Evolutionary conservation across 2,329 filamentous ascomycete genomes (phyloP).

Genomic region (Verticillium isaacii): DNA sequence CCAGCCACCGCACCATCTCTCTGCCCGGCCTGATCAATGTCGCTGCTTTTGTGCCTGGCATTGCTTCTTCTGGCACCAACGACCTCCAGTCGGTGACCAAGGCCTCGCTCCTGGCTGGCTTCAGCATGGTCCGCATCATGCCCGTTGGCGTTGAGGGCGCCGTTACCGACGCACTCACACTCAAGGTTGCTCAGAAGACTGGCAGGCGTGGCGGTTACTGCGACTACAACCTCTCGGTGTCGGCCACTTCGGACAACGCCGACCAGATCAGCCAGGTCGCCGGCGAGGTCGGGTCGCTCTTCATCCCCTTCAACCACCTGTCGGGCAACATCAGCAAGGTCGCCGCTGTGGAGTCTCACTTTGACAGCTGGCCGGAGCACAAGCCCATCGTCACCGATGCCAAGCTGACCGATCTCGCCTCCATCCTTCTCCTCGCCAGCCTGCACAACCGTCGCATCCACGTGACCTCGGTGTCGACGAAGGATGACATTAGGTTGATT

Average conservation of each 20-base stretch:
- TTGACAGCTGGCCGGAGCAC: conserved; percentile 69
- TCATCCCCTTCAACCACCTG: conserved; percentile 78
- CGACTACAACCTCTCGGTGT: conserved; percentile 77
- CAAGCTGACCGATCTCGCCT: conserved; percentile 76
- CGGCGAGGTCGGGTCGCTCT: conserved; percentile 71
- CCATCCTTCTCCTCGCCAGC: conserved; percentile 71
- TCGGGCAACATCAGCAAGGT: conserved; percentile 83
- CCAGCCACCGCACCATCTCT: conserved; percentile 72
- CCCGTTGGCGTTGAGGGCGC: conserved; percentile 68
- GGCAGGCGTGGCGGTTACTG: conserved; percentile 63
- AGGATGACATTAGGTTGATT: conserved; percentile 74
- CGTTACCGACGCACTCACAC: conserved; percentile 66
- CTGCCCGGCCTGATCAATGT: conserved; percentile 75
- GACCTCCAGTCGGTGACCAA: conserved; percentile 68
- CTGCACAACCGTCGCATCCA: conserved; percentile 75
- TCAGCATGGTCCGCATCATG: conserved; percentile 78
- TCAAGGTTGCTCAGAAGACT: conserved; percentile 69
- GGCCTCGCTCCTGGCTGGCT: conserved; percentile 69
- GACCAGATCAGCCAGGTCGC: conserved; percentile 70
- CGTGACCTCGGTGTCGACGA: conserved; percentile 75
- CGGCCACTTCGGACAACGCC: conserved; percentile 67
- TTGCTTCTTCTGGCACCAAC: conserved; percentile 57
- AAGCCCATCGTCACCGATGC: conserved; percentile 81
- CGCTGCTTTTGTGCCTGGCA: conserved; percentile 73
- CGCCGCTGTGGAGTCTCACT: conserved; percentile 72